Base-by-base conservation (phyloP, 2,329 filamentous ascomycete species). In the Diaporthe ilicicola region DNA sequence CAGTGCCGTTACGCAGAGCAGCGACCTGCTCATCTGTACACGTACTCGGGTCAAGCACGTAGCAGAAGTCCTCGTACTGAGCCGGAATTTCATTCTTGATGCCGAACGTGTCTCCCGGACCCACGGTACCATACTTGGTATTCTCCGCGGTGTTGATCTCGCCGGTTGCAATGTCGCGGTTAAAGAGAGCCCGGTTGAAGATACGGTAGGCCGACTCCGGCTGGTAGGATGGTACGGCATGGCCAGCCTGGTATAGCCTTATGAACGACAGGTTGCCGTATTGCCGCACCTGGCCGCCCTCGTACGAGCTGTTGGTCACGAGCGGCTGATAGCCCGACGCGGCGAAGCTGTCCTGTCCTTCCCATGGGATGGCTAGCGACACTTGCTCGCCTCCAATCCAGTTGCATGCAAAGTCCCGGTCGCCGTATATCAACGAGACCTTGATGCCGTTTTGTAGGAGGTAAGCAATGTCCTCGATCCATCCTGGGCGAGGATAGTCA, bases 321-420 rank as follows among this genome's bases (percentile, higher is more conserved):
- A 94, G 86, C 4, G 89, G 86, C 0, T 88, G 85, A 76, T 94
- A 94, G 0, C 91, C 91, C 1, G 91, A 88, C 0, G 81, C 76
- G 3, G 83, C 82, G 78, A 93, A 94, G 19, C 79, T 76, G 0
- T 86, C 85, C 75, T 92, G 92, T 1, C 89, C 90, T 0, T 90
- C 87, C 1, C 82, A 78, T 2, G 84, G 81, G 77, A 93, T 93
- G 0, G 79, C 78, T 8, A 86, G 77, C 51, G 84, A 84, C 27
- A 85, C 81, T 10, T 80, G 76, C 72, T 89, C 85, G 34, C 85
- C 85, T 10, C 85, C 84, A 51, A 86, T 80, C 87, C 75, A 77
- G 68, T 85, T 87, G 74, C 85, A 86, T 12, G 83, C 81, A 70
- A 84, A 89, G 74, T 90, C 88, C 4, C 85, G 83, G 73, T 90